Percentiles rank a stretch among this genome's conserved stretches.
Evolutionary conservation across 129 eudicot genomes (phyloP).

Genomic region (Glebionis coronaria): DNA sequence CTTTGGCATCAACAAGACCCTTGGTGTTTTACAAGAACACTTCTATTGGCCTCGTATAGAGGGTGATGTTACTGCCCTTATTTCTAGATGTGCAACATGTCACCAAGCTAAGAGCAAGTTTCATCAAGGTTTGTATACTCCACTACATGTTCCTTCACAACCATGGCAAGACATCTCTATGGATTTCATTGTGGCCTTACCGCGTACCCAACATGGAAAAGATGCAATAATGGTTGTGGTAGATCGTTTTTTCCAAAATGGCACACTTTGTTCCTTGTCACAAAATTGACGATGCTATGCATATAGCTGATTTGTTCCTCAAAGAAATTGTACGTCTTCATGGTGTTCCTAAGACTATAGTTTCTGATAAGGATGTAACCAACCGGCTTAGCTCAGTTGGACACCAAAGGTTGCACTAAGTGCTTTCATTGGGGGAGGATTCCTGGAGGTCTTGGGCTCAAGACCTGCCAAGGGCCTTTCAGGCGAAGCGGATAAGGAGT

Average conservation of each 20-base stretch:
- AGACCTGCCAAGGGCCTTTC: no score
- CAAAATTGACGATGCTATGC: not conserved
- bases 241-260: conserved; percentile 4
- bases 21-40: no score
- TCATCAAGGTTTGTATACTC: conserved; percentile 11
- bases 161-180: not conserved
- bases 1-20: no score
- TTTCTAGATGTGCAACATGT: not conserved
- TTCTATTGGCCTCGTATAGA: no score
- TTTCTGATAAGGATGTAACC: no score
- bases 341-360: conserved; percentile 8
- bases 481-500: no score
- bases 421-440: no score
- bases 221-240: not conserved
- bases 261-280: conserved; percentile 5
- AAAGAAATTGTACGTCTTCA: not conserved
- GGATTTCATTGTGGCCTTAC: not conserved
- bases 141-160: not conserved
- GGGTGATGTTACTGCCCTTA: not conserved
- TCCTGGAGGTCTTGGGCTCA: no score
- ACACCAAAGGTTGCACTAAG: no score
- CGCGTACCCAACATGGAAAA: not conserved
- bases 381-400: no score
- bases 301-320: not conserved
- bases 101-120: conserved; percentile 9